Conservation (phyloP, 2,329 filamentous ascomycete genomes). For the Diaporthe batatas region DNA sequence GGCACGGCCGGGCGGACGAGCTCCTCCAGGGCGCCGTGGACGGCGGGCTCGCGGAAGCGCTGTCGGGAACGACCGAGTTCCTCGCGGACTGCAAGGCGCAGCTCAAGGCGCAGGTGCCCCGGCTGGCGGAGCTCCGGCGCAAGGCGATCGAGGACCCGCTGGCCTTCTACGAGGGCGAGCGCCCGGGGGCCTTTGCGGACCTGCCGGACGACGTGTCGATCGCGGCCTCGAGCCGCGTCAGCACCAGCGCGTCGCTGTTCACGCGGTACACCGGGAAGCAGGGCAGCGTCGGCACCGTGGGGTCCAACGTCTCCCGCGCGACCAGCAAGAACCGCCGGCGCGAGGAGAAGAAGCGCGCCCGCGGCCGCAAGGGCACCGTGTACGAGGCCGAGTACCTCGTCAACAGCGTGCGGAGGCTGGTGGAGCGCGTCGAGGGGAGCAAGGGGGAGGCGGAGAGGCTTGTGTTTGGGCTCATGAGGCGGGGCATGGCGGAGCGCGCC, state of each 20-base stretch:
- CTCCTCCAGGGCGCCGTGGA: slow-evolving; percentile 81
- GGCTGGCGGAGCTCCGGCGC: slow-evolving; percentile 83
- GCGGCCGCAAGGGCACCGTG: slow-evolving; percentile 95
- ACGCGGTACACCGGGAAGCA: slow-evolving; percentile 87
- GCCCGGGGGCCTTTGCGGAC: slow-evolving; percentile 56
- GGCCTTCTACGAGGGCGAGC: slow-evolving; percentile 87
- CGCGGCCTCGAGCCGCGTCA: slow-evolving; percentile 83
- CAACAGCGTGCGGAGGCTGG: slow-evolving; percentile 84
- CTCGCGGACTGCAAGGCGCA: slow-evolving; percentile 93
- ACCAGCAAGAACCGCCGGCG: slow-evolving; percentile 89
- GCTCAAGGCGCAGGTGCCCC: slow-evolving; percentile 85
- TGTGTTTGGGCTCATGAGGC: slow-evolving; percentile 80
- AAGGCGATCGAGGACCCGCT: slow-evolving; percentile 89
- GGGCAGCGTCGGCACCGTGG: slow-evolving; percentile 74
- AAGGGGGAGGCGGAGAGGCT: slow-evolving; percentile 80
- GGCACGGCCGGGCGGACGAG: slow-evolving; percentile 67
- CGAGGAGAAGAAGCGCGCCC: slow-evolving; percentile 94
- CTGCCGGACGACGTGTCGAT: slow-evolving; percentile 91
- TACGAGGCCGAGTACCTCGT: slow-evolving; percentile 99
- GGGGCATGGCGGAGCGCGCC: slow-evolving; percentile 90
- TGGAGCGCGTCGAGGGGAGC: slow-evolving; percentile 83
- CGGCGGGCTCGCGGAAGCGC: slow-evolving; percentile 81
- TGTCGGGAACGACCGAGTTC: slow-evolving; percentile 87
- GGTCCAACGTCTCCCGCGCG: slow-evolving; percentile 80
- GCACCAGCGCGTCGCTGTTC: slow-evolving; percentile 89